phyloP scores from a whole-genome alignment of 2,329 filamentous ascomycete species.

The Trichoderma harzianum region DNA sequence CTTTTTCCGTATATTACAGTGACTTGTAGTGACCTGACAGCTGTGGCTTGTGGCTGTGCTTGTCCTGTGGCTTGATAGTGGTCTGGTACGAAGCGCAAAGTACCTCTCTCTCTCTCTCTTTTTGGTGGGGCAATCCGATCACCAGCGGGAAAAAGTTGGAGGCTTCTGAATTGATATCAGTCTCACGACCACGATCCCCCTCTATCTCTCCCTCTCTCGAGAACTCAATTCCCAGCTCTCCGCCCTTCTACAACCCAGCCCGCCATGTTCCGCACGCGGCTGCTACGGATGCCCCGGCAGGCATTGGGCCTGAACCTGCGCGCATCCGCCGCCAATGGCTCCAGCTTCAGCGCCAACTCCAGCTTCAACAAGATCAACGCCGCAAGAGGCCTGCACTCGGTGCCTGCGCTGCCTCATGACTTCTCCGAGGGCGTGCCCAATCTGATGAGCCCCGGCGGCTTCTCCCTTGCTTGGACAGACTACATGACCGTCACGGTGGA shows the following conservation, averaged over 20 bases:
- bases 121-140: conserved; percentile 8
- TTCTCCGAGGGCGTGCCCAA: conserved; percentile 58
- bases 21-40: too few species aligned
- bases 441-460: conserved; percentile 67
- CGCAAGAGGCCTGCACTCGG: conserved; percentile 41
- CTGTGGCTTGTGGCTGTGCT: background rate
- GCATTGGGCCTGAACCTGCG: conserved; percentile 34
- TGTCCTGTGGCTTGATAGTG: background rate
- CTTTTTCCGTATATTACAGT: background rate
- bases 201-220: background rate
- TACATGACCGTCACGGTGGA: conserved; percentile 74
- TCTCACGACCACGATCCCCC: background rate
- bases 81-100: background rate
- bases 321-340: conserved; percentile 30
- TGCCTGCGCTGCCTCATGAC: conserved; percentile 47
- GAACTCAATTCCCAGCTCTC: background rate
- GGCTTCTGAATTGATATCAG: background rate
- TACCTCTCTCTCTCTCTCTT: background rate
- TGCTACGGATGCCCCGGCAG: conserved; percentile 52
- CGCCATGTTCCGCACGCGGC: conserved; percentile 51
- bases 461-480: conserved; percentile 73
- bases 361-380: background rate
- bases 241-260: conserved; percentile 8
- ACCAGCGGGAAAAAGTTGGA: conserved; percentile 16
- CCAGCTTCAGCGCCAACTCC: background rate